Percentiles rank a stretch among this genome's conserved stretches.
These are phyloP conservation scores for Marsdenia floribunda DNA, from an alignment of 257 asterid genomes.

Conservation along the genomic window DNA sequence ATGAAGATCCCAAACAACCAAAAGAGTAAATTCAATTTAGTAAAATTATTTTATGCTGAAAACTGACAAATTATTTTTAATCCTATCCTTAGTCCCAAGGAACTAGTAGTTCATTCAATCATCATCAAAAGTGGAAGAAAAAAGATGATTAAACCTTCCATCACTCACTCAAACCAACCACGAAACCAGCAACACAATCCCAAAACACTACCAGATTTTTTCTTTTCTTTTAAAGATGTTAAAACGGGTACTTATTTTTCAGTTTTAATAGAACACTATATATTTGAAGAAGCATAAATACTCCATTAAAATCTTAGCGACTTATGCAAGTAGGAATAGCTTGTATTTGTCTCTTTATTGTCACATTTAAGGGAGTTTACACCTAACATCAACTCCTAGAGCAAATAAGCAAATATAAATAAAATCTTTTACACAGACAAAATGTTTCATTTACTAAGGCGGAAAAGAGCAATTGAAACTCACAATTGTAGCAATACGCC, in stretches of 20 bases:
- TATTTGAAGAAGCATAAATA: neutral
- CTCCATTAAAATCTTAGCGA: neutral
- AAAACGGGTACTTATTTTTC: neutral
- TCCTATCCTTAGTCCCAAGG: no score
- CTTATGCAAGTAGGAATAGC: neutral
- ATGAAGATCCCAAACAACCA: no score
- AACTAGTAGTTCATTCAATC: neutral
- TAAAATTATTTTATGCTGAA: no score
- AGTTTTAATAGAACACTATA: neutral
- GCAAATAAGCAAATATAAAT: neutral
- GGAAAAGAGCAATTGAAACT: conserved; percentile 21
- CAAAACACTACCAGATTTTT: neutral
- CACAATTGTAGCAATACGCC: conserved; percentile 73
- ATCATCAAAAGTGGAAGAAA: neutral
- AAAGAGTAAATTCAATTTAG: no score
- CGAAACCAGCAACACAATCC: neutral
- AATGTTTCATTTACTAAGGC: neutral
- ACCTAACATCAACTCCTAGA: neutral
- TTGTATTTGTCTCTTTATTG: neutral
- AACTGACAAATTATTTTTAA: no score
- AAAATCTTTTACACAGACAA: neutral
- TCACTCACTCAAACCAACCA: neutral
- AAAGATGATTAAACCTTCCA: neutral
- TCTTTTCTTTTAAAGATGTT: neutral
- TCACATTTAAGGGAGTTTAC: neutral